Evolutionary conservation across 164 flowering plant genomes (phyloP).

Genomic region (Chimonanthus salicifolius): DNA sequence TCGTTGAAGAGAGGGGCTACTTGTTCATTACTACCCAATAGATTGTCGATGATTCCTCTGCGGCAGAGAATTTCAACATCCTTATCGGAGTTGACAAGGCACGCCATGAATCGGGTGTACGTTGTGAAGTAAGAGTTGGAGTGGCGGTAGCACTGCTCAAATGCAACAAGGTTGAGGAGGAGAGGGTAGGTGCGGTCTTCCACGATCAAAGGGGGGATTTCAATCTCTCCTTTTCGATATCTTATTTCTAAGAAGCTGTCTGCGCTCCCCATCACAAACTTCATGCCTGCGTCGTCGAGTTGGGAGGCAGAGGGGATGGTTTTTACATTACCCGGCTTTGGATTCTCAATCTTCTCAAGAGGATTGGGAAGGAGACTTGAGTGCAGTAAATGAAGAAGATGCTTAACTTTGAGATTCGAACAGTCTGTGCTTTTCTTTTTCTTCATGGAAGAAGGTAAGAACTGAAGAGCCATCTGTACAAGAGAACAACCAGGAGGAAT

Average conservation of each 20-base stretch:
- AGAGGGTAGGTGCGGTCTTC: constrained; percentile 43
- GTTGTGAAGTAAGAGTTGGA: constrained; percentile 46
- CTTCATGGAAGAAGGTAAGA: too few species aligned
- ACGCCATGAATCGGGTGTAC: constrained; percentile 52
- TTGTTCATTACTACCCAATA: constrained; percentile 48
- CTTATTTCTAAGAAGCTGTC: constrained; percentile 38
- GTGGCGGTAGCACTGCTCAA: constrained; percentile 46
- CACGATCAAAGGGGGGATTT: constrained; percentile 33
- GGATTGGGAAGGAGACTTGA: constrained; percentile 18
- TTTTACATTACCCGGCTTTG: constrained; percentile 32
- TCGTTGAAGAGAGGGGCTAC: constrained; percentile 53
- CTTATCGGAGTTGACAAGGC: constrained; percentile 39
- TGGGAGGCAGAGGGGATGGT: constrained; percentile 23
- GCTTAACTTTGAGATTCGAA: too few species aligned
- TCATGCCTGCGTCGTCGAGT: constrained; percentile 50
- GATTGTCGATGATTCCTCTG: constrained; percentile 40
- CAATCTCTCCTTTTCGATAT: constrained; percentile 39
- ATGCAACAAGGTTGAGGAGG: constrained; percentile 53
- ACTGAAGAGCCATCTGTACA: too few species aligned
- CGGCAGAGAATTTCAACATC: constrained; percentile 43
- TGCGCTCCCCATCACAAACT: constrained; percentile 32
- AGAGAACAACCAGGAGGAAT: too few species aligned
- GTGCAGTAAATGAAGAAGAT: too few species aligned
- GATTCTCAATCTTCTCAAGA: constrained; percentile 48
- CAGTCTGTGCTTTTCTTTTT: too few species aligned